A percentile compares a stretch with the other conserved stretches of the same genome.
Evolutionary conservation across 202 grass and related monocot genomes (phyloP).

Genomic region (Schoenoplectus triqueter): DNA sequence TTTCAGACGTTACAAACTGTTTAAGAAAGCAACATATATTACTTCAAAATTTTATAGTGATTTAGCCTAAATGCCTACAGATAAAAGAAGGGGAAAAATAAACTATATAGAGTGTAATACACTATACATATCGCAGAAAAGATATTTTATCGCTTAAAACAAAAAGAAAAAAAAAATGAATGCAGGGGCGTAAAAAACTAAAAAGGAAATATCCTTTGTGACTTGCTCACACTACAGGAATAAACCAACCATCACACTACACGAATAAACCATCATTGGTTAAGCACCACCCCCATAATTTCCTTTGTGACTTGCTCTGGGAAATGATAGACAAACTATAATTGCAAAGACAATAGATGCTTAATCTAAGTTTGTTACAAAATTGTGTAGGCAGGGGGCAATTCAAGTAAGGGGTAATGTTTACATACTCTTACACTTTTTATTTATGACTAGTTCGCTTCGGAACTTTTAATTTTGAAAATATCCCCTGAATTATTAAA

Average conservation of each 20-base stretch:
- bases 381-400: neutral
- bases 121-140: neutral
- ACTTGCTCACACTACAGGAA: neutral
- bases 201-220: neutral
- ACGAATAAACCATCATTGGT: neutral
- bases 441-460: too few relatives aligned
- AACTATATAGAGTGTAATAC: neutral
- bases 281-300: neutral
- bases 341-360: conserved; percentile 1
- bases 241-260: neutral
- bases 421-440: too few relatives aligned
- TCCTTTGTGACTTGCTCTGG: neutral
- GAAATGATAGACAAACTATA: neutral
- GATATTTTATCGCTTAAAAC: neutral
- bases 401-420: neutral
- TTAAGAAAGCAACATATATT: neutral
- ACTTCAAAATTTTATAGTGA: neutral
- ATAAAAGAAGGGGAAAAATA: neutral
- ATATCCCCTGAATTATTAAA: too few relatives aligned
- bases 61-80: neutral
- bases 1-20: neutral
- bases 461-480: too few relatives aligned
- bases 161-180: neutral
- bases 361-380: conserved; percentile 1
- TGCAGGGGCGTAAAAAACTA: neutral